These are phyloP conservation scores for Hylodesmum podocarpum DNA, from an alignment of 306 rosid genomes.

Conservation along the genomic window DNA sequence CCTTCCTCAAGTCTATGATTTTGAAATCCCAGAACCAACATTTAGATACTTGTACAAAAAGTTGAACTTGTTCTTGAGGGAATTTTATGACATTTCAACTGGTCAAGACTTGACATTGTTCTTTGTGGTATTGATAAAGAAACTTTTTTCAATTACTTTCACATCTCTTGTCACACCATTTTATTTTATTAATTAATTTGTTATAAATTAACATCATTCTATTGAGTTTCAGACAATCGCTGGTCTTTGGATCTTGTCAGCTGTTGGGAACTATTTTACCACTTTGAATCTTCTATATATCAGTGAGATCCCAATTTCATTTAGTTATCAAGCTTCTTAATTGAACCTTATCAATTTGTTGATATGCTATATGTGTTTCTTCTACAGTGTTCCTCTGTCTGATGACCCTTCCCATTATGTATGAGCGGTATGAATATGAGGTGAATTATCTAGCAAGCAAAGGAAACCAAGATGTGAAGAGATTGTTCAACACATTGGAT, in stretches of 20 bases:
- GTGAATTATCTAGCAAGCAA: constrained; percentile 51
- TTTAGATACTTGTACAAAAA: constrained; percentile 24
- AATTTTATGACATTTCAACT: constrained; percentile 48
- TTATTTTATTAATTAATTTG: not conserved
- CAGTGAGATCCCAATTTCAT: constrained; percentile 40
- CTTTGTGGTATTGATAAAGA: constrained; percentile 46
- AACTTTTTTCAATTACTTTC: not conserved
- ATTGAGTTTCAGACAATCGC: constrained; percentile 47
- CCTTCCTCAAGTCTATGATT: constrained; percentile 37
- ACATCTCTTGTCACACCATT: not conserved
- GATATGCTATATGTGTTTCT: not conserved
- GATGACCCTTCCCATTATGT: constrained; percentile 50
- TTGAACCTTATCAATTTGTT: constrained; percentile 5
- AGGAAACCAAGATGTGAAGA: constrained; percentile 50
- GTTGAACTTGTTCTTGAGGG: constrained; percentile 43
- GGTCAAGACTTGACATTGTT: constrained; percentile 56
- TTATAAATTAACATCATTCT: constrained; percentile 7
- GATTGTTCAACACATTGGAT: constrained; percentile 46
- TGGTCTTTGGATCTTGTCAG: constrained; percentile 57
- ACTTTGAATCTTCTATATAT: constrained; percentile 46
- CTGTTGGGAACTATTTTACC: constrained; percentile 46
- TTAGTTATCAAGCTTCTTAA: not conserved
- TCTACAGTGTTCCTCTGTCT: constrained; percentile 43
- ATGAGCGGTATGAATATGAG: constrained; percentile 56
- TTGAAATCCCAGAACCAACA: constrained; percentile 48